These are phyloP conservation scores for Alternaria sp. DNA, from an alignment of 2,329 filamentous ascomycete species.

Conservation along the genomic window DNA sequence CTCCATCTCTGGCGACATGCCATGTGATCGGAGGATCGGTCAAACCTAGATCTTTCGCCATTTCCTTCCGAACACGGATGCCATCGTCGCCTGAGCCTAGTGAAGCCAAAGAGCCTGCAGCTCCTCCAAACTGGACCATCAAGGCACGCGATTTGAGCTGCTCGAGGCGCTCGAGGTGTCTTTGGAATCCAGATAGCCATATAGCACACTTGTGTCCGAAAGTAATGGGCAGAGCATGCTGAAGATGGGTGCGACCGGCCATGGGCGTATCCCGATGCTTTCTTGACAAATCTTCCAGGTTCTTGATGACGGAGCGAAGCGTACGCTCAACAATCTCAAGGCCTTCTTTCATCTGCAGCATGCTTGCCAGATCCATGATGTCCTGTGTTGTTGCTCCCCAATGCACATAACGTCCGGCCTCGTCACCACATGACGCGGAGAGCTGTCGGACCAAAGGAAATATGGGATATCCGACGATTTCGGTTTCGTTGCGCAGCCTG, in stretches of 20 bases:
- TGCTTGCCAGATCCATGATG: constrained; percentile 65
- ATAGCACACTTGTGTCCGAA: constrained; percentile 68
- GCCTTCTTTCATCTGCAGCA: constrained; percentile 63
- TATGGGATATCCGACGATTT: constrained; percentile 65
- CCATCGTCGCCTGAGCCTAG: constrained; percentile 60
- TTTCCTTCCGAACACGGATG: constrained; percentile 58
- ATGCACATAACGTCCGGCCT: constrained; percentile 60
- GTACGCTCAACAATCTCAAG: constrained; percentile 59
- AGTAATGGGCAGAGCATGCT: constrained; percentile 65
- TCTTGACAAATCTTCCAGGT: constrained; percentile 54
- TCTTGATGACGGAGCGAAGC: constrained; percentile 55
- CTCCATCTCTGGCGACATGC: constrained; percentile 64
- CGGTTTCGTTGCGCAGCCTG: constrained; percentile 55
- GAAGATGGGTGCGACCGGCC: constrained; percentile 66
- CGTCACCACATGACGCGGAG: constrained; percentile 49
- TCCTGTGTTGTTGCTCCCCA: constrained; percentile 69
- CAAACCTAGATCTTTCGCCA: constrained; percentile 61
- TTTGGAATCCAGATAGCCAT: constrained; percentile 61
- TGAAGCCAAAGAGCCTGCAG: constrained; percentile 64
- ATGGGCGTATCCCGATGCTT: constrained; percentile 64
- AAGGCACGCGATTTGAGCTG: constrained; percentile 59
- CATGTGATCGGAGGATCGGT: constrained; percentile 64
- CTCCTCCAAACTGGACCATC: constrained; percentile 66
- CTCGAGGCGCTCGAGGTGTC: constrained; percentile 59
- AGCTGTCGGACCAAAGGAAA: constrained; percentile 62